Conservation (phyloP, 441 rosid genomes). For the Adansonia gregorii region DNA sequence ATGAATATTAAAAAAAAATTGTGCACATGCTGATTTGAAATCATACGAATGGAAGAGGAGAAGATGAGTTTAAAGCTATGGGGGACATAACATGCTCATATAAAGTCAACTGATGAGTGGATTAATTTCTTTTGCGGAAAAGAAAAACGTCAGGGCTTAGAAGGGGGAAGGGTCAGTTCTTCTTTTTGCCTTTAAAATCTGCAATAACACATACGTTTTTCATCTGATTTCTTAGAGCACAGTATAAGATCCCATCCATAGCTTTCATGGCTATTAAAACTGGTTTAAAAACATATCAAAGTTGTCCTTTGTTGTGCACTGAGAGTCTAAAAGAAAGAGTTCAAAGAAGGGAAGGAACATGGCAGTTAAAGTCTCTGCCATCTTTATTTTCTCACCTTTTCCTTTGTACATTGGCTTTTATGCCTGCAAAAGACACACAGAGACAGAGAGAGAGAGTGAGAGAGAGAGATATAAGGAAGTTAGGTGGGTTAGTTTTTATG, state of each 20-base stretch:
- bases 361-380: conserved; percentile 34
- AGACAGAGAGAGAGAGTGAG: conserved; percentile 10
- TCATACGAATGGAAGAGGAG: neutral
- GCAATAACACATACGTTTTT: neutral
- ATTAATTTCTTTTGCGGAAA: conserved; percentile 5
- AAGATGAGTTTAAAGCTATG: neutral
- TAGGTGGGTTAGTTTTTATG: conserved; percentile 32
- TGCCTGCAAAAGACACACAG: conserved; percentile 28
- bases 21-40: neutral
- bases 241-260: neutral
- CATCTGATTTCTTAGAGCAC: neutral
- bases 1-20: neutral
- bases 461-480: neutral
- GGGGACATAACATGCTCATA: conserved; percentile 19
- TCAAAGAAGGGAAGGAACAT: conserved; percentile 32
- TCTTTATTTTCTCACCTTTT: conserved; percentile 36
- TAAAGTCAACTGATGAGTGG: conserved; percentile 17
- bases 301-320: conserved; percentile 23
- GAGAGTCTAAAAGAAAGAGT: conserved; percentile 12
- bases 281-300: conserved; percentile 33
- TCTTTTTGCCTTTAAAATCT: conserved; percentile 12
- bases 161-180: conserved; percentile 13
- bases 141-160: neutral
- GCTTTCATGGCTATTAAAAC: conserved; percentile 34
- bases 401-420: conserved; percentile 36